Percentiles rank a stretch among this genome's conserved stretches.
Evolutionary conservation across 2,329 filamentous ascomycete species (phyloP).

Genomic region (Aaosphaeria pasadenensis): DNA sequence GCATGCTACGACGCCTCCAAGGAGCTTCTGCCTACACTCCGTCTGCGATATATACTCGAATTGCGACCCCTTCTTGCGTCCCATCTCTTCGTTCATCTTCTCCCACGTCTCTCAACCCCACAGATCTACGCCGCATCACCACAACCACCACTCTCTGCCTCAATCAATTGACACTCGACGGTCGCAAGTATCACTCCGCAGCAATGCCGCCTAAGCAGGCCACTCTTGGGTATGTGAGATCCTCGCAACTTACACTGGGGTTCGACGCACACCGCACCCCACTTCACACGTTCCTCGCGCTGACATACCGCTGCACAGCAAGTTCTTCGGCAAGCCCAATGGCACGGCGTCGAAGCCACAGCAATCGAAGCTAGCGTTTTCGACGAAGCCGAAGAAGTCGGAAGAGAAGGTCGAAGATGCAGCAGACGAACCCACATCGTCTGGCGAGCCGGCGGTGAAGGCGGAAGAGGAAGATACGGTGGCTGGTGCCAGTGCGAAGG

Average conservation of each 20-base stretch:
- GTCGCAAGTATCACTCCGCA: conserved; percentile 3
- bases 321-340: conserved; percentile 74
- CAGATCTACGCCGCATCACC: too few relatives aligned
- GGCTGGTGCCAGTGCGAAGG: conserved; percentile 12
- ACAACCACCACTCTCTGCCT: too few relatives aligned
- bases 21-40: conserved; percentile 12
- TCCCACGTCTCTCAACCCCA: background rate
- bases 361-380: conserved; percentile 78
- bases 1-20: conserved; percentile 30
- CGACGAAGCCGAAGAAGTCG: conserved; percentile 46
- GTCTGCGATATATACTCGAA: too few relatives aligned
- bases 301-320: conserved; percentile 51
- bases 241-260: conserved; percentile 71
- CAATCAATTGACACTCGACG: too few relatives aligned
- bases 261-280: conserved; percentile 42
- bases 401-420: conserved; percentile 6
- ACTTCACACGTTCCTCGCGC: too few relatives aligned
- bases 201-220: conserved; percentile 65
- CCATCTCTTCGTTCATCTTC: conserved; percentile 2
- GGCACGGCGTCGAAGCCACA: conserved; percentile 62
- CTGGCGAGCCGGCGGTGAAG: conserved; percentile 13
- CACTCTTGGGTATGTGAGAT: conserved; percentile 83
- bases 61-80: too few relatives aligned
- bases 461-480: conserved; percentile 13
- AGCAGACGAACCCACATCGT: conserved; percentile 2